phyloP scores from a whole-genome alignment of 805 yeast species.

The Yarrowia sp. region DNA sequence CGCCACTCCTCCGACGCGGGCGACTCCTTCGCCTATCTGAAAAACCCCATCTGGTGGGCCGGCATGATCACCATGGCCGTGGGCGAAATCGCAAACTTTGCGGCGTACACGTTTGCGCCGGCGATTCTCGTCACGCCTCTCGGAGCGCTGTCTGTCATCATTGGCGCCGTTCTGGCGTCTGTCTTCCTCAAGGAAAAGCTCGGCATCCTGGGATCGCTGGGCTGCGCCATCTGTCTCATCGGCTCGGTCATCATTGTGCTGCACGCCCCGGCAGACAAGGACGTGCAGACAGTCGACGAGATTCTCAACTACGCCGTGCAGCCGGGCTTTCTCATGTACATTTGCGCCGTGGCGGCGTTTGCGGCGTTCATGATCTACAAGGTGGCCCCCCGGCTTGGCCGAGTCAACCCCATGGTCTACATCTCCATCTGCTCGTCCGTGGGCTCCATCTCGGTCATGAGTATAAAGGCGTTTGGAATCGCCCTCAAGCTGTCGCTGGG shows the following conservation, averaged over 20 bases:
- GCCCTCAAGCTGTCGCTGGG: conserved; percentile 83
- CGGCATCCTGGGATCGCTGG: conserved; percentile 87
- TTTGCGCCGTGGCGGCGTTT: conserved; percentile 66
- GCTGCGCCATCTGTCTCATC: conserved; percentile 87
- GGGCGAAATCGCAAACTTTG: conserved; percentile 91
- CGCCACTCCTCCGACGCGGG: conserved; percentile 65
- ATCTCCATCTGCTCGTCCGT: conserved; percentile 88
- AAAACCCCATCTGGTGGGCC: conserved; percentile 92
- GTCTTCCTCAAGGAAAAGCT: conserved; percentile 83
- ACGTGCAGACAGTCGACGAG: conserved; percentile 85
- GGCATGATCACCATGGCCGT: conserved; percentile 89
- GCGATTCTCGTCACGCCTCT: conserved; percentile 90
- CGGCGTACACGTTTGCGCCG: conserved; percentile 95
- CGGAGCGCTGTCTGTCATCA: conserved; percentile 88
- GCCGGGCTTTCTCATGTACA: conserved; percentile 74
- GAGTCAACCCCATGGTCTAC: conserved; percentile 84
- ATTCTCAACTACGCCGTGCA: conserved; percentile 78
- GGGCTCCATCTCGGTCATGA: conserved; percentile 89
- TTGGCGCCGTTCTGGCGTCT: conserved; percentile 90
- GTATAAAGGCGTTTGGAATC: conserved; percentile 92
- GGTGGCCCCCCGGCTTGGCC: conserved; percentile 82
- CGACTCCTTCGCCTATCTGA: conserved; percentile 78
- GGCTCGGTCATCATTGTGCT: conserved; percentile 88
- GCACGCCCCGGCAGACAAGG: conserved; percentile 95
- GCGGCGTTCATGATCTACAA: conserved; percentile 80